phyloP scores from a whole-genome alignment of 352 stramenopile genomes.

The Pythium periplocum region DNA sequence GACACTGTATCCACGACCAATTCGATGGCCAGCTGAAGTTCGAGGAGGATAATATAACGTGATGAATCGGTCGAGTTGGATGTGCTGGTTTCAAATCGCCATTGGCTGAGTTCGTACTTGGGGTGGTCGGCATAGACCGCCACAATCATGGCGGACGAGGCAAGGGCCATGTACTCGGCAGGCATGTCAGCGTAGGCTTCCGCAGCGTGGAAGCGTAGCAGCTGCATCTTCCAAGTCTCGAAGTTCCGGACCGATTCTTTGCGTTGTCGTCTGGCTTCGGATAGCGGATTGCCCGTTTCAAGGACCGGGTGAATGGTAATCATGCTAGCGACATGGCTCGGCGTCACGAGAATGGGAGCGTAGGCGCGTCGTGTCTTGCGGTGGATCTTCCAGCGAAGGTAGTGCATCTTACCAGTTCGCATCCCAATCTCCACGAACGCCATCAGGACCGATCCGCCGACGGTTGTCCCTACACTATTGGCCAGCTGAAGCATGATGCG shows the following conservation, averaged over 20 bases:
- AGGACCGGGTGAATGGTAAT: neutral
- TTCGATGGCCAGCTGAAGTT: neutral
- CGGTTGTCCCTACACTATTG: conserved; percentile 14
- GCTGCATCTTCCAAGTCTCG: neutral
- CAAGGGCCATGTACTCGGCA: conserved; percentile 3
- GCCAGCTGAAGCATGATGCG: conserved; percentile 14
- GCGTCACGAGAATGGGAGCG: neutral
- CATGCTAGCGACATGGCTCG: neutral
- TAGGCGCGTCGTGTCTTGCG: neutral
- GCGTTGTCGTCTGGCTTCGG: neutral
- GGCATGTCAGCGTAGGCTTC: conserved; percentile 26
- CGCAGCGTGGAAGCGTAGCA: conserved; percentile 22
- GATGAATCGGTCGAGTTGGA: neutral
- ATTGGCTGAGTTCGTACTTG: neutral
- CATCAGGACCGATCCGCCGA: conserved; percentile 18
- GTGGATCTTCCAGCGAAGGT: neutral
- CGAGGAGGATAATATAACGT: neutral
- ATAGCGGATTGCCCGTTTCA: neutral
- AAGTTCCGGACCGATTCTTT: neutral
- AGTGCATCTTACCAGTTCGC: neutral
- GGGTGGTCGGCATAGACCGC: neutral
- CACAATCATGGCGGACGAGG: neutral
- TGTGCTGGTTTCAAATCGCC: too few species aligned
- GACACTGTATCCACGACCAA: conserved; percentile 1
- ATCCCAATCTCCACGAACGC: conserved; percentile 15